Percentiles rank a stretch among this genome's conserved stretches.
Evolutionary conservation across 2,329 filamentous ascomycete genomes (phyloP).

Genomic region (Trichophyton mentagrophytes): DNA sequence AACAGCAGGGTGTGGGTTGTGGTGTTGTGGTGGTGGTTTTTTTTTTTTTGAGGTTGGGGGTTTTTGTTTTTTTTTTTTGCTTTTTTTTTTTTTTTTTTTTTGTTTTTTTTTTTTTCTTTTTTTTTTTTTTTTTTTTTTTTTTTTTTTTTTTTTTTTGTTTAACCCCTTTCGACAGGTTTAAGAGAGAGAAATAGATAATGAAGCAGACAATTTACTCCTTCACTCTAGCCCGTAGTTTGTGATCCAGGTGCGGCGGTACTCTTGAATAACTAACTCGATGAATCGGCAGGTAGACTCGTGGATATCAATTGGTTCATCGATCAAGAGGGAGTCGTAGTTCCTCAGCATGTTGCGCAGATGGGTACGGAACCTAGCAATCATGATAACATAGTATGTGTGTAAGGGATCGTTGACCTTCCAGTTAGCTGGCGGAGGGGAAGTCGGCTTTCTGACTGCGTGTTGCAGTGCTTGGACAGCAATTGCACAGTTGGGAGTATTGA

Average conservation of each 20-base stretch:
- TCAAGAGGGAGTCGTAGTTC: not conserved
- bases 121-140: not conserved
- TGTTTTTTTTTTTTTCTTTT: not conserved
- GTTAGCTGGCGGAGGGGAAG: conserved; percentile 10
- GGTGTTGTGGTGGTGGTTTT: too few relatives aligned
- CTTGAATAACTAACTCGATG: conserved; percentile 10
- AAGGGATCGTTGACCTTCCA: conserved; percentile 10
- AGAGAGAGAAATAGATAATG: too few relatives aligned
- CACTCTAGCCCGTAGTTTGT: conserved; percentile 8
- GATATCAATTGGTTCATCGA: conserved; percentile 1
- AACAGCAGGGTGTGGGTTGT: too few relatives aligned
- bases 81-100: not conserved
- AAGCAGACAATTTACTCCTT: not conserved
- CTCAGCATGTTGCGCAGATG: conserved; percentile 7
- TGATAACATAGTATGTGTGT: conserved; percentile 13
- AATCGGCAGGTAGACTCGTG: conserved; percentile 6
- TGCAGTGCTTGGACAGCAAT: conserved; percentile 10
- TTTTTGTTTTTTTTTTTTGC: not conserved
- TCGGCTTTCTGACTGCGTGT: conserved; percentile 6
- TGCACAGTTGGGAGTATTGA: conserved; percentile 7
- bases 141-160: not conserved
- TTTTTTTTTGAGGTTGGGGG: too few relatives aligned
- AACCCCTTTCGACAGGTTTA: too few relatives aligned
- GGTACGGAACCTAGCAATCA: conserved; percentile 12
- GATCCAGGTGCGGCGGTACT: conserved; percentile 14